A percentile compares a stretch with the other conserved stretches of the same genome.
Conservation (phyloP, 2,329 filamentous ascomycete genomes). For the Fusarium palustre region DNA sequence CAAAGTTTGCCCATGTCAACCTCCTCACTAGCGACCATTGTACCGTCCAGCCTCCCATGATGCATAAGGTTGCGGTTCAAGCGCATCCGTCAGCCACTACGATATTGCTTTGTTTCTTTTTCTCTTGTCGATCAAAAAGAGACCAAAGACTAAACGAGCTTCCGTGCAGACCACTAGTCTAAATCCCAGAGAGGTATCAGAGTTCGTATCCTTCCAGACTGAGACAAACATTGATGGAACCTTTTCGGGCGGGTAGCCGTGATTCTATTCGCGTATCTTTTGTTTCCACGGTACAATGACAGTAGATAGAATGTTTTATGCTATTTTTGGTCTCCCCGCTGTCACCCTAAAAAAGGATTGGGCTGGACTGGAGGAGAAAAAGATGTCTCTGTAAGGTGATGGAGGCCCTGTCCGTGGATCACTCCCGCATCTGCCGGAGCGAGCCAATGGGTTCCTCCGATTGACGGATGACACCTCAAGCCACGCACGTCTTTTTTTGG, state of each 20-base stretch:
- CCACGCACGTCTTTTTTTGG: conserved; percentile 33
- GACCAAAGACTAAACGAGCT: conserved; percentile 15
- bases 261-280: conserved; percentile 36
- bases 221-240: conserved; percentile 13
- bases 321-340: conserved; percentile 35
- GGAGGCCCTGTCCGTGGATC: conserved; percentile 29
- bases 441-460: conserved; percentile 32
- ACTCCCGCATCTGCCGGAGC: conserved; percentile 18
- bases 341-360: conserved; percentile 8
- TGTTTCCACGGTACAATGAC: not conserved
- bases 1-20: not conserved
- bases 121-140: not conserved
- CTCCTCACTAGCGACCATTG: not conserved
- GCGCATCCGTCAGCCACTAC: conserved; percentile 23
- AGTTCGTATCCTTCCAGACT: conserved; percentile 34
- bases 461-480: conserved; percentile 35
- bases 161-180: conserved; percentile 30
- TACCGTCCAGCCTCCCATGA: conserved; percentile 20
- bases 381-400: conserved; percentile 18
- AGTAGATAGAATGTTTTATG: not conserved
- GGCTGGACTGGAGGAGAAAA: not conserved
- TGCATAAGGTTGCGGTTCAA: conserved; percentile 13
- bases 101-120: not conserved
- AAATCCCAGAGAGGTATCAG: conserved; percentile 30
- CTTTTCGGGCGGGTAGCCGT: conserved; percentile 20